These are phyloP conservation scores for Mortierella sp. DNA, from an alignment of 371 early-diverging fungal species.

Conservation along the genomic window DNA sequence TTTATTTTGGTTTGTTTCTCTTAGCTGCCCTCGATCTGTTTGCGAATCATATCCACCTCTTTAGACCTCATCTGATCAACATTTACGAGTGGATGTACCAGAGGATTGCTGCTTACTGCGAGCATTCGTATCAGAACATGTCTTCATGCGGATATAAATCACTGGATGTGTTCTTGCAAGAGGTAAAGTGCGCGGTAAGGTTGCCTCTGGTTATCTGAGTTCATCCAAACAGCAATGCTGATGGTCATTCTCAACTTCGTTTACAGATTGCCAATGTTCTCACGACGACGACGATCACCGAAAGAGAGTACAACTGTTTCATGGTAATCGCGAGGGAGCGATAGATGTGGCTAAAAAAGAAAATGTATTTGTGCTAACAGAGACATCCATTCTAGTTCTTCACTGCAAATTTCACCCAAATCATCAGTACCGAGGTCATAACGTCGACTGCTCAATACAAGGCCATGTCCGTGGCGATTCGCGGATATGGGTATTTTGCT, in stretches of 20 bases:
- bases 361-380: too few relatives aligned
- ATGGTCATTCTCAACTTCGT: background rate
- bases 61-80: constrained; percentile 57
- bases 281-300: constrained; percentile 24
- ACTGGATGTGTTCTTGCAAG: constrained; percentile 63
- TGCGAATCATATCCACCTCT: constrained; percentile 61
- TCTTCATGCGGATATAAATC: constrained; percentile 62
- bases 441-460: constrained; percentile 51
- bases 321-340: too few relatives aligned
- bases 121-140: constrained; percentile 65
- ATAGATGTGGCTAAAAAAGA: too few relatives aligned
- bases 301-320: constrained; percentile 51
- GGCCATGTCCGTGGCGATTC: constrained; percentile 73
- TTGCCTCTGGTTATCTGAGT: too few relatives aligned
- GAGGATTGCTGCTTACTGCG: constrained; percentile 57
- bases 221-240: background rate
- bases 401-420: constrained; percentile 57
- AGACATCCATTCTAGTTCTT: constrained; percentile 63
- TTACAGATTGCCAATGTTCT: constrained; percentile 51
- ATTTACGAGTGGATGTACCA: constrained; percentile 62
- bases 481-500: constrained; percentile 79
- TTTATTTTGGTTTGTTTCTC: background rate
- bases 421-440: constrained; percentile 55
- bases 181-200: too few relatives aligned
- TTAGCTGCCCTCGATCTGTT: constrained; percentile 71